phyloP scores from a whole-genome alignment of 2,329 filamentous ascomycete species.

The Penicillium nordicum region DNA sequence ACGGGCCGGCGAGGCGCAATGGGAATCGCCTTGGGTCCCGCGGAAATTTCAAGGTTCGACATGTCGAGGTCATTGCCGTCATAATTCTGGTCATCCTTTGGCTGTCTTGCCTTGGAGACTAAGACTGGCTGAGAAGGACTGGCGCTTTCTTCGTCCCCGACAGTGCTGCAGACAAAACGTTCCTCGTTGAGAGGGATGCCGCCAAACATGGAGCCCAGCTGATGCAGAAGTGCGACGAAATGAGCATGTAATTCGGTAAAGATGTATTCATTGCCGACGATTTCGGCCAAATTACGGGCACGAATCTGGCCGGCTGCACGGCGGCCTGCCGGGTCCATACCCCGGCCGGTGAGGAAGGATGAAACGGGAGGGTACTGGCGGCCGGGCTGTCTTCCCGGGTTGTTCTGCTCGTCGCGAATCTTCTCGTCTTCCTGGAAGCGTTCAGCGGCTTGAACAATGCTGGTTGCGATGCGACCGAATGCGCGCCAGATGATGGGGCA shows the following conservation, averaged over 20 bases:
- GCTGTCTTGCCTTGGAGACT: constrained; percentile 18
- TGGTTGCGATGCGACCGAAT: constrained; percentile 53
- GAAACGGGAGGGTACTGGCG: constrained; percentile 55
- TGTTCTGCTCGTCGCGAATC: constrained; percentile 39
- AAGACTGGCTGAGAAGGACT: constrained; percentile 24
- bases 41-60: constrained; percentile 33
- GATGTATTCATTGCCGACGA: constrained; percentile 57
- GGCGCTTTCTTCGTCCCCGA: constrained; percentile 29
- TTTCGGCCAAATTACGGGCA: constrained; percentile 56
- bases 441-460: constrained; percentile 49
- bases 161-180: constrained; percentile 41
- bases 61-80: constrained; percentile 33
- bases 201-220: constrained; percentile 47
- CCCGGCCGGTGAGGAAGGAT: constrained; percentile 56
- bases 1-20: constrained; percentile 36
- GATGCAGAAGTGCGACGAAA: constrained; percentile 51
- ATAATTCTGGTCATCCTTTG: constrained; percentile 21
- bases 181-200: constrained; percentile 43
- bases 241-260: constrained; percentile 56
- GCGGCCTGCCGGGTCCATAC: constrained; percentile 55
- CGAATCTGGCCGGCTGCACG: constrained; percentile 52
- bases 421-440: constrained; percentile 46
- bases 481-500: constrained; percentile 51
- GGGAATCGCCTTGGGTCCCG: constrained; percentile 38
- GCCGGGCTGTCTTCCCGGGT: constrained; percentile 23